Evolutionary conservation across 805 yeast genomes (phyloP), one percentile per base, ranked within the genome.

Genomic region (Kodamaea fukazawae): DNA sequence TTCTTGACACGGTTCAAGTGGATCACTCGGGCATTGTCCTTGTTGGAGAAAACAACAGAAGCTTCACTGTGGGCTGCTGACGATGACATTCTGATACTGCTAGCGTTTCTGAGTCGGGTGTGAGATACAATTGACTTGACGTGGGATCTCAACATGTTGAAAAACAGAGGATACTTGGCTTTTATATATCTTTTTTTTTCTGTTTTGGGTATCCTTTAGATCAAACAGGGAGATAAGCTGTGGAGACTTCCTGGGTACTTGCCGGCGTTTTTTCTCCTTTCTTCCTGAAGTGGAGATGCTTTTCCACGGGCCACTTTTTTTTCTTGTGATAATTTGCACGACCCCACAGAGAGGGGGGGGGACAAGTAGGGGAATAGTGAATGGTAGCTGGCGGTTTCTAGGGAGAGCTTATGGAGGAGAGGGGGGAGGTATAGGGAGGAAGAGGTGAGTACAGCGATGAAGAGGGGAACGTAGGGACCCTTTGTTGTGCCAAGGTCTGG

Each of bases 1-100:
- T 91, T 91, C 40, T 71, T 58, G 15, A 90, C 82, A 44, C 98
- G 77, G 69, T 91, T 87, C 48, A 91, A 71, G 7, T 84, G 75
- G 50, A 90, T 70, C 27, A 86, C 66, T 46, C 96, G 78, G 9
- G 93, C 80, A 35, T 80, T 76, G 51, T 80, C 78, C 44, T 72
- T 65, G 51, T 78, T 73, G 43, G 71, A 57, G 62, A 86, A 86
- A 42, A 81, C 69, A 14, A 86, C 93, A 45, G 81, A 86, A 41
- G 62, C 70, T 33, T 59, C 61, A 18, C 60, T 64, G 43, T 58
- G 49, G 5, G 53, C 56, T 10, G 44, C 28, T 10, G 38, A 7
- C 12, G 47, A 22, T 9, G 41, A 33, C 39, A 40, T 34, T 35
- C 43, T 40, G 3, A 29, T 30, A 20, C 23, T 20, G 8, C 23